These are phyloP conservation scores for Solanum bulbocastanum DNA, from an alignment of 257 asterid genomes.

Conservation along the genomic window DNA sequence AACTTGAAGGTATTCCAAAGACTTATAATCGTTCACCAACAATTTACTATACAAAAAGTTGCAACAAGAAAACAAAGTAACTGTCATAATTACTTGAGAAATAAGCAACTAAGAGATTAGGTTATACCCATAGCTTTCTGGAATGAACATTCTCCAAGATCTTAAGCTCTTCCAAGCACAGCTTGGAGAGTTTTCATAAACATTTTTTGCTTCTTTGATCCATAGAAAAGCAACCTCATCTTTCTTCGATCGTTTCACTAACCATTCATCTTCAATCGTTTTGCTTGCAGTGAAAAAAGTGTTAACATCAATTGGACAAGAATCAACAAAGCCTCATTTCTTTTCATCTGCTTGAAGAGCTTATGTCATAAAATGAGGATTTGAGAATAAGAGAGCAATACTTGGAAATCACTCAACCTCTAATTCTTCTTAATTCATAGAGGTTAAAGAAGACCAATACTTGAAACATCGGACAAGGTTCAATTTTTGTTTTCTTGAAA, in stretches of 20 bases:
- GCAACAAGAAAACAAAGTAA: not conserved
- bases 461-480: not conserved
- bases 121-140: conserved; percentile 57
- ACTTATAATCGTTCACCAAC: not conserved
- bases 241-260: conserved; percentile 58
- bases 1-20: not conserved
- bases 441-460: not conserved
- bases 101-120: not conserved
- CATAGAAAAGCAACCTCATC: conserved; percentile 57
- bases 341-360: not conserved
- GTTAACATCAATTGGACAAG: not conserved
- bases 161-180: conserved; percentile 54
- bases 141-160: conserved; percentile 63
- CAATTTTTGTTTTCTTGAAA: not conserved
- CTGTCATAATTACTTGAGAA: not conserved
- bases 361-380: not conserved
- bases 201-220: conserved; percentile 41
- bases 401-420: not conserved
- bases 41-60: not conserved
- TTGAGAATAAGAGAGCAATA: not conserved
- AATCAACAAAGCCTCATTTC: not conserved
- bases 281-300: not conserved
- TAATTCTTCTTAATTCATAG: not conserved
- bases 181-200: no score
- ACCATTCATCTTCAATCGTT: conserved; percentile 65